Percentiles rank a stretch among this genome's conserved stretches.
These are phyloP conservation scores for Selaginella tamariscina DNA, from an alignment of 75 land plant genomes.

Conservation along the genomic window DNA sequence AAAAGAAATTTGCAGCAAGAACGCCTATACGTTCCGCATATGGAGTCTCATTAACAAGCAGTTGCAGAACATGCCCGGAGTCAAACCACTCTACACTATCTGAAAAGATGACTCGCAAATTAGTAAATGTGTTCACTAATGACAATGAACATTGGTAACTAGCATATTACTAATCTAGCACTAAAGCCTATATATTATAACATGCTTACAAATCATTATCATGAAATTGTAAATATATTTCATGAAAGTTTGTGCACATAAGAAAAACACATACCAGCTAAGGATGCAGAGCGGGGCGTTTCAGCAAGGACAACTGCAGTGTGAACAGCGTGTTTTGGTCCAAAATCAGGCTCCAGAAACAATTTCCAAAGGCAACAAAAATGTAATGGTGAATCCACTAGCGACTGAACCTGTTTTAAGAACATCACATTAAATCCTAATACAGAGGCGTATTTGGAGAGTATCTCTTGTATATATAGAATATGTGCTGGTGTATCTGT, in stretches of 20 bases:
- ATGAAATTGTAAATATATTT: not conserved
- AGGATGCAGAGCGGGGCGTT: not conserved
- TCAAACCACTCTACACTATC: constrained; percentile 15
- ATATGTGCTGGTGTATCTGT: no score
- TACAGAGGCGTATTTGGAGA: not conserved
- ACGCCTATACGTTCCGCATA: constrained; percentile 21
- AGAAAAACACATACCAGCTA: not conserved
- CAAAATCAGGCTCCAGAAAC: not conserved
- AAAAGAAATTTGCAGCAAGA: constrained; percentile 23
- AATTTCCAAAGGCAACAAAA: not conserved
- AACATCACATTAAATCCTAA: not conserved
- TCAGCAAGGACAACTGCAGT: not conserved
- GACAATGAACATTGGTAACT: no score
- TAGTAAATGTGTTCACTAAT: no score
- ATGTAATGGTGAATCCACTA: not conserved
- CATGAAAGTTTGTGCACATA: no score
- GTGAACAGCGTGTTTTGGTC: not conserved
- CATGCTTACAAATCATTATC: no score
- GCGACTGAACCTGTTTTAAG: not conserved
- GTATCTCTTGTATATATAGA: no score
- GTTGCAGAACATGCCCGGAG: constrained; percentile 14
- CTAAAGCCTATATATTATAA: no score
- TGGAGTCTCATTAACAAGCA: constrained; percentile 15
- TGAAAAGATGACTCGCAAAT: not conserved
- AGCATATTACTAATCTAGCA: no score